Percentiles rank a stretch among this genome's conserved stretches.
Evolutionary conservation across 2,329 filamentous ascomycete species (phyloP).

Genomic region (Cladophialophora exuberans): DNA sequence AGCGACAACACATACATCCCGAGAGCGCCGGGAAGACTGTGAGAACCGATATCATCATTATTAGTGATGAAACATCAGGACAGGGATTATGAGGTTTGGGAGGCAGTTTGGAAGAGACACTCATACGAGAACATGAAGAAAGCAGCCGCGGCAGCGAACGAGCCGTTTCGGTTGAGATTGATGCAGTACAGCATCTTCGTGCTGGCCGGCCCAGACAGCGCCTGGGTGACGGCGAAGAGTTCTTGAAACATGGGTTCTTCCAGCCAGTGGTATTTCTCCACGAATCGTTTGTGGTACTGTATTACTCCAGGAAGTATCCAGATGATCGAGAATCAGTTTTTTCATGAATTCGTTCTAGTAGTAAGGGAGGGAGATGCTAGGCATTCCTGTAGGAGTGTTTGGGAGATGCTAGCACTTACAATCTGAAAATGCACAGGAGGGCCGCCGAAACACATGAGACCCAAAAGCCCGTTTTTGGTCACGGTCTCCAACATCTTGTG

Average conservation of each 20-base stretch:
- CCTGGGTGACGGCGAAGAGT: slow-evolving; percentile 71
- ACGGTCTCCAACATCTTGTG: too few relatives aligned
- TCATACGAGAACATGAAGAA: too few relatives aligned
- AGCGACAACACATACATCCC: slow-evolving; percentile 71
- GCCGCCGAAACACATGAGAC: slow-evolving; percentile 68
- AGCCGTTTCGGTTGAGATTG: slow-evolving; percentile 65
- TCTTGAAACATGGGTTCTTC: slow-evolving; percentile 62
- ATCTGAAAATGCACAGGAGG: slow-evolving; percentile 73
- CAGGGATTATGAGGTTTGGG: too few relatives aligned
- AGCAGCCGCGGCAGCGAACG: slow-evolving; percentile 59
- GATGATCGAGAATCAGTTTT: background rate
- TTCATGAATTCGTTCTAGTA: background rate
- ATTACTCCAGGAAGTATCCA: background rate
- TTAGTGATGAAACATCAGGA: background rate
- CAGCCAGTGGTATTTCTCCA: slow-evolving; percentile 15
- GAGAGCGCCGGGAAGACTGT: slow-evolving; percentile 67
- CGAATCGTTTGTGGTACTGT: slow-evolving; percentile 15
- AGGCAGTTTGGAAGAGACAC: too few relatives aligned
- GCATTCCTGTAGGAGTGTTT: background rate
- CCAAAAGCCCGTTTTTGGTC: slow-evolving; percentile 49
- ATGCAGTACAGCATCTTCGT: slow-evolving; percentile 75
- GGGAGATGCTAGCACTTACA: background rate
- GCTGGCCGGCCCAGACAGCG: slow-evolving; percentile 67
- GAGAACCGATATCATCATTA: background rate
- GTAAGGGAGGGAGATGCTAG: background rate